Evolutionary conservation across 2,329 filamentous ascomycete genomes (phyloP).

Genomic region (Xylariaceae sp.): DNA sequence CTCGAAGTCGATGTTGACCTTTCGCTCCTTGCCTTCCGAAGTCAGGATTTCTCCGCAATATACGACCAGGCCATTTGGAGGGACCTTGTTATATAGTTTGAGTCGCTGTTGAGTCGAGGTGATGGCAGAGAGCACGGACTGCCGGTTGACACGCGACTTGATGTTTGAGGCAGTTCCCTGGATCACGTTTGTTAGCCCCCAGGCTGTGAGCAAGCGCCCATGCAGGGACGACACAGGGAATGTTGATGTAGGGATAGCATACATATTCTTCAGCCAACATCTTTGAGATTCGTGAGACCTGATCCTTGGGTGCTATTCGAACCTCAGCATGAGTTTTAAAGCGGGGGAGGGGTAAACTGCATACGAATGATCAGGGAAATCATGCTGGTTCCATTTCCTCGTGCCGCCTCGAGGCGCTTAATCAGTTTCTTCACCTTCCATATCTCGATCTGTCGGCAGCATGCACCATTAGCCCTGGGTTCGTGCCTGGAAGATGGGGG

Average conservation of each 20-base stretch:
- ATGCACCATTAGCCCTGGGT: conserved; percentile 26
- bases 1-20: conserved; percentile 99
- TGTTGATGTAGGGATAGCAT: conserved; percentile 45
- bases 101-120: conserved; percentile 98
- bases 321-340: conserved; percentile 29
- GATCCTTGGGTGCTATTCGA: conserved; percentile 86
- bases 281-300: conserved; percentile 93
- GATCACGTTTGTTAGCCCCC: conserved; percentile 33
- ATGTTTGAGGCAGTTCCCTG: conserved; percentile 98
- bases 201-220: conserved; percentile 1
- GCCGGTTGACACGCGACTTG: conserved; percentile 98
- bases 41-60: conserved; percentile 99
- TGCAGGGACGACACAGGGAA: neutral
- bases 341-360: conserved; percentile 46
- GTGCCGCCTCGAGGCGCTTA: conserved; percentile 94
- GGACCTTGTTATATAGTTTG: conserved; percentile 99
- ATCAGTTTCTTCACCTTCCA: conserved; percentile 99
- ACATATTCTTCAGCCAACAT: conserved; percentile 99
- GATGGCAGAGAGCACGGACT: conserved; percentile 96
- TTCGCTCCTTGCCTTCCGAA: conserved; percentile 96
- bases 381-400: conserved; percentile 99
- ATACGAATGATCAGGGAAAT: conserved; percentile 98
- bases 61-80: conserved; percentile 94
- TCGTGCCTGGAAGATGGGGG: conserved; percentile 27
- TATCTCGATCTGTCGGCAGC: conserved; percentile 66